Conservation (phyloP, 225 moss, liverwort and hornwort genomes). For the Neckera pumila region DNA sequence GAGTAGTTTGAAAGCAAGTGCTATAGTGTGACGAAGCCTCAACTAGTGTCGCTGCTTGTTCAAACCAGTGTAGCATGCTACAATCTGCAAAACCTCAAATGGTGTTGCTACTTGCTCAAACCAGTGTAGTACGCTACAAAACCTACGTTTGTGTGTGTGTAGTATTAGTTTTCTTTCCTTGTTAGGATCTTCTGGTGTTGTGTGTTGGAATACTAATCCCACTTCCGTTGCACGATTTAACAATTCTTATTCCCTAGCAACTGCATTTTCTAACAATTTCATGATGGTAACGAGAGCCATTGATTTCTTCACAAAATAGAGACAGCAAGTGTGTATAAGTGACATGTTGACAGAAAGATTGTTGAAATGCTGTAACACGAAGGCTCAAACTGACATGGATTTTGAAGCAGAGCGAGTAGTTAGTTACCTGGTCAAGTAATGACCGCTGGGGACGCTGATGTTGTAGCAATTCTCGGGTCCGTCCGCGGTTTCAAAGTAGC, state of each 20-base stretch:
- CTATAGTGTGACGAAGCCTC: no score
- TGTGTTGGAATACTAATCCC: not conserved
- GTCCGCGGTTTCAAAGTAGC: slow-evolving; percentile 63
- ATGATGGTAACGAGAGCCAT: not conserved
- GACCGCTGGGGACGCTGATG: slow-evolving; percentile 70
- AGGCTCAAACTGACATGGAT: not conserved
- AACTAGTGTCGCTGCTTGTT: not conserved
- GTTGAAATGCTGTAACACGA: no score
- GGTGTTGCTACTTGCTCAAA: not conserved
- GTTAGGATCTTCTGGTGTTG: not conserved
- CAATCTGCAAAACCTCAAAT: not conserved
- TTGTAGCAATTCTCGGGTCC: slow-evolving; percentile 92
- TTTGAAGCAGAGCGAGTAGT: not conserved
- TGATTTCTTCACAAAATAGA: not conserved
- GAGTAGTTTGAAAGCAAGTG: not conserved
- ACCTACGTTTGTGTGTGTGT: not conserved
- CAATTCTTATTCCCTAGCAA: not conserved
- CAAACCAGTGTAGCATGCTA: not conserved
- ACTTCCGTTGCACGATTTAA: not conserved
- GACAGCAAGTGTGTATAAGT: not conserved
- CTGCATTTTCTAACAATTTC: not conserved
- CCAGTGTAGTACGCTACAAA: not conserved
- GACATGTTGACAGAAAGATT: not conserved
- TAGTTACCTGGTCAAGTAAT: slow-evolving; percentile 58
- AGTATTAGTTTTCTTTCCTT: no score